Percentiles rank a stretch among this genome's conserved stretches.
Evolutionary conservation across 2,329 filamentous ascomycete genomes (phyloP).

Genomic region (Pseudogymnoascus sp.): DNA sequence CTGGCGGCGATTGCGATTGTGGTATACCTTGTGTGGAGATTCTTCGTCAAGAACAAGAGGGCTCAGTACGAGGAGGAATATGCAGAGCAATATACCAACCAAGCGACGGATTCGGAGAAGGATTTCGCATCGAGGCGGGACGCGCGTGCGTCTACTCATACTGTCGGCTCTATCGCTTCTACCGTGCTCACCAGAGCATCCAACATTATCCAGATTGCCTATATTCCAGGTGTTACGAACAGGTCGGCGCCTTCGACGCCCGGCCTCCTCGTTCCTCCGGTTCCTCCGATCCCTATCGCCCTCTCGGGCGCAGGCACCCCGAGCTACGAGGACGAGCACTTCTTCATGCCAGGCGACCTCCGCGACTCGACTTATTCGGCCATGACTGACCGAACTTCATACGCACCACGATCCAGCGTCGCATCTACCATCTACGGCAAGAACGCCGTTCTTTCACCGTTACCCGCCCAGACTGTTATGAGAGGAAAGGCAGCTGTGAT

Average conservation of each 20-base stretch:
- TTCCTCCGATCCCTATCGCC: constrained; percentile 78
- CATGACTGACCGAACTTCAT: constrained; percentile 56
- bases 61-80: constrained; percentile 57
- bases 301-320: constrained; percentile 50
- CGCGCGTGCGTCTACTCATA: constrained; percentile 70
- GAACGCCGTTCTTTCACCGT: constrained; percentile 72
- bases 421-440: constrained; percentile 92
- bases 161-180: constrained; percentile 86
- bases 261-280: constrained; percentile 75
- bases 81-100: constrained; percentile 40
- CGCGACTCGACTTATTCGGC: constrained; percentile 87
- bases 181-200: constrained; percentile 93
- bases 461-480: constrained; percentile 78
- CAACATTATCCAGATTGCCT: constrained; percentile 98
- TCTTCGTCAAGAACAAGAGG: constrained; percentile 74
- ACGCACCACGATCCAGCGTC: constrained; percentile 60
- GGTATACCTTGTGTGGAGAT: constrained; percentile 79
- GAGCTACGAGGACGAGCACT: constrained; percentile 70
- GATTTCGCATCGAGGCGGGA: constrained; percentile 47
- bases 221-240: constrained; percentile 95
- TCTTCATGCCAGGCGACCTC: constrained; percentile 86
- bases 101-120: constrained; percentile 46
- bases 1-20: constrained; percentile 65
- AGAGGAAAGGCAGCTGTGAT: constrained; percentile 87
- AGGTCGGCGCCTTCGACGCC: constrained; percentile 79